Percentiles rank a stretch among this genome's conserved stretches.
These are phyloP conservation scores for Fraxinus pennsylvanica DNA, from an alignment of 257 asterid genomes.

Conservation along the genomic window DNA sequence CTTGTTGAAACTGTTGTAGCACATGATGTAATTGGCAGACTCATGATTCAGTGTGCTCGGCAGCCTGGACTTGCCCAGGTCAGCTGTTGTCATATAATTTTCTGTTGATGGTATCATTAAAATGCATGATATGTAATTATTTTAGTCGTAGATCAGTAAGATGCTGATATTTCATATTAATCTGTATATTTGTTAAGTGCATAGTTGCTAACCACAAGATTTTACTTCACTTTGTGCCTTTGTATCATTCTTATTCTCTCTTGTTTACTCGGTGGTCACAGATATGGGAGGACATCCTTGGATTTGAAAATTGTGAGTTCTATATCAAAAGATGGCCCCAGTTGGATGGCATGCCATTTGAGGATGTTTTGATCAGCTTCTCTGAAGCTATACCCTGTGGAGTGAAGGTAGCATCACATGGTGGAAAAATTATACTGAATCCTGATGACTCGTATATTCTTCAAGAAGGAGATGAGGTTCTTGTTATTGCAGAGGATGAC, in stretches of 20 bases:
- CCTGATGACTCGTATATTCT: slow-evolving; percentile 78
- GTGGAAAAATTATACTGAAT: slow-evolving; percentile 82
- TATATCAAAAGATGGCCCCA: slow-evolving; percentile 81
- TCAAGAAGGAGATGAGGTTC: slow-evolving; percentile 87
- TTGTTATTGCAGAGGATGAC: slow-evolving; percentile 94
- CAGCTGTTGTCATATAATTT: slow-evolving; percentile 29
- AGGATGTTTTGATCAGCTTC: slow-evolving; percentile 83
- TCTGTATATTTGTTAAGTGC: background rate
- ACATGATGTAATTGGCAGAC: slow-evolving; percentile 88
- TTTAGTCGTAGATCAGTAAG: slow-evolving; percentile 1
- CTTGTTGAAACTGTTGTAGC: slow-evolving; percentile 96
- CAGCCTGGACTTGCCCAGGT: slow-evolving; percentile 99
- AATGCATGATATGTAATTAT: slow-evolving; percentile 17
- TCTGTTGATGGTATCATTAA: background rate
- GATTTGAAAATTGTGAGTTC: slow-evolving; percentile 90
- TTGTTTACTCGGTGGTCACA: slow-evolving; percentile 35
- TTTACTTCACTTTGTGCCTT: slow-evolving; percentile 14
- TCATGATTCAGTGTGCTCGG: slow-evolving; percentile 95
- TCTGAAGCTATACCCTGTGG: slow-evolving; percentile 95
- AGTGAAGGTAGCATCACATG: slow-evolving; percentile 71
- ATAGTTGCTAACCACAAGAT: background rate
- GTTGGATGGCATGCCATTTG: slow-evolving; percentile 83
- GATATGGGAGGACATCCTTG: slow-evolving; percentile 98
- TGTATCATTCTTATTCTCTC: slow-evolving; percentile 18
- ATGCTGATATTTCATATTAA: background rate